phyloP scores from a whole-genome alignment of 345 rosid species.

The Stellera chamaejasme region DNA sequence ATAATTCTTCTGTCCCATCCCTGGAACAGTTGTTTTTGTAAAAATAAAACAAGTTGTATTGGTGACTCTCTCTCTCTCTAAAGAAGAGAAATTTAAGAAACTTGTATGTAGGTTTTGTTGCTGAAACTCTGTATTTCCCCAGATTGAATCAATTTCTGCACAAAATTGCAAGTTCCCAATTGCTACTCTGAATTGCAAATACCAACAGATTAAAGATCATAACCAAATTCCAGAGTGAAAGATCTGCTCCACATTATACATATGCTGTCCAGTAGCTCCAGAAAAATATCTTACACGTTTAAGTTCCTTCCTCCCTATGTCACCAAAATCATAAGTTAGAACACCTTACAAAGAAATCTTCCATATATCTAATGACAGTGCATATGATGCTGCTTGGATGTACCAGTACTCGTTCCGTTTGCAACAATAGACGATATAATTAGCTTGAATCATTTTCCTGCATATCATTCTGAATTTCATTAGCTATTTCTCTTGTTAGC shows the following conservation, averaged over 20 bases:
- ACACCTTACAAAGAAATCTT: background rate
- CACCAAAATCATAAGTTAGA: background rate
- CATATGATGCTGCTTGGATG: background rate
- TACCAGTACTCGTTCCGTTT: conserved; percentile 3
- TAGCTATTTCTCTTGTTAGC: conserved; percentile 67
- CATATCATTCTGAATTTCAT: conserved; percentile 56
- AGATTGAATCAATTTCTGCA: background rate
- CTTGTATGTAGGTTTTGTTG: too few relatives aligned
- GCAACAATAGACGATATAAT: too few relatives aligned
- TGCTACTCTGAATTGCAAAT: background rate
- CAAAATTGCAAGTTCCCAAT: background rate
- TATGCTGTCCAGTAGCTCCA: too few relatives aligned
- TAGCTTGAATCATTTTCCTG: conserved; percentile 26
- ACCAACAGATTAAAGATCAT: too few relatives aligned
- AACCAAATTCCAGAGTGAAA: too few relatives aligned
- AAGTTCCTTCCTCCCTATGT: background rate
- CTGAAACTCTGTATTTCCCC: background rate
- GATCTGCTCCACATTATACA: background rate
- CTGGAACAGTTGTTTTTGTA: too few relatives aligned
- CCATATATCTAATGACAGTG: background rate
- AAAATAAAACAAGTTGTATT: too few relatives aligned
- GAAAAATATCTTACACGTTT: too few relatives aligned
- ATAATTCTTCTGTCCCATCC: too few relatives aligned
- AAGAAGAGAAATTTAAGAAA: background rate
- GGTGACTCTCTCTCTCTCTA: background rate